These are phyloP conservation scores for Mycena chlorophos DNA, from an alignment of 768 basidiomycete species.

Conservation along the genomic window DNA sequence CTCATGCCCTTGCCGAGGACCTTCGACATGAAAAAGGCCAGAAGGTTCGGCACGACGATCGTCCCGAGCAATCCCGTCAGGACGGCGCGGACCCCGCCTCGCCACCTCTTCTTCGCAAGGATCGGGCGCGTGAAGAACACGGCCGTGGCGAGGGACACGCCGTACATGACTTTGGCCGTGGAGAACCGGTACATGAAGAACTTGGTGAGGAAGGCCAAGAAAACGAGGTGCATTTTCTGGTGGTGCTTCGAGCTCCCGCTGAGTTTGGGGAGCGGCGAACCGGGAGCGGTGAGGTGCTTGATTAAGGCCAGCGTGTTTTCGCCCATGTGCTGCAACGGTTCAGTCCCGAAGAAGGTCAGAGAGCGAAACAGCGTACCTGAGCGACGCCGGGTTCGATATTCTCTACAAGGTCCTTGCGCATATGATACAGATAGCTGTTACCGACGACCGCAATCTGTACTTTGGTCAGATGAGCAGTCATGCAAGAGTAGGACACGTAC, in stretches of 20 bases:
- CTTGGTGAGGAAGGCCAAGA: slow-evolving; percentile 67
- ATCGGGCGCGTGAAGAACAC: slow-evolving; percentile 42
- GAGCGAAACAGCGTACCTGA: slow-evolving; percentile 34
- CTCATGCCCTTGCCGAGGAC: slow-evolving; percentile 72
- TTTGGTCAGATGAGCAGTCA: background rate
- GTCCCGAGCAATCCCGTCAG: slow-evolving; percentile 51
- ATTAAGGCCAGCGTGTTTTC: slow-evolving; percentile 84
- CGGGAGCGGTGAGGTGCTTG: slow-evolving; percentile 65
- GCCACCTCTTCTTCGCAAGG: slow-evolving; percentile 36
- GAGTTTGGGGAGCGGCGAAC: slow-evolving; percentile 68
- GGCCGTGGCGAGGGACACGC: slow-evolving; percentile 47
- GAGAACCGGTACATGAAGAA: slow-evolving; percentile 76
- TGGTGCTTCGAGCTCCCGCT: slow-evolving; percentile 21
- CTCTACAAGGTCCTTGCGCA: slow-evolving; percentile 84
- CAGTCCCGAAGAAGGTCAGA: slow-evolving; percentile 4
- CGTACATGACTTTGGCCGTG: slow-evolving; percentile 67
- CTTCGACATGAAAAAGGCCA: slow-evolving; percentile 67
- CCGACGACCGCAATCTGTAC: slow-evolving; percentile 84
- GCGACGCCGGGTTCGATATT: slow-evolving; percentile 85
- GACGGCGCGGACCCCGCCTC: slow-evolving; percentile 50
- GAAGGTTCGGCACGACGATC: slow-evolving; percentile 61
- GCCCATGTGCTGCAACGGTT: slow-evolving; percentile 76
- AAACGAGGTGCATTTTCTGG: slow-evolving; percentile 57
- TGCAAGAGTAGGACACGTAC: slow-evolving; percentile 40
- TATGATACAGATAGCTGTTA: slow-evolving; percentile 93